Evolutionary conservation across 305 asterid genomes (phyloP).

Genomic region (Lippia alba): DNA sequence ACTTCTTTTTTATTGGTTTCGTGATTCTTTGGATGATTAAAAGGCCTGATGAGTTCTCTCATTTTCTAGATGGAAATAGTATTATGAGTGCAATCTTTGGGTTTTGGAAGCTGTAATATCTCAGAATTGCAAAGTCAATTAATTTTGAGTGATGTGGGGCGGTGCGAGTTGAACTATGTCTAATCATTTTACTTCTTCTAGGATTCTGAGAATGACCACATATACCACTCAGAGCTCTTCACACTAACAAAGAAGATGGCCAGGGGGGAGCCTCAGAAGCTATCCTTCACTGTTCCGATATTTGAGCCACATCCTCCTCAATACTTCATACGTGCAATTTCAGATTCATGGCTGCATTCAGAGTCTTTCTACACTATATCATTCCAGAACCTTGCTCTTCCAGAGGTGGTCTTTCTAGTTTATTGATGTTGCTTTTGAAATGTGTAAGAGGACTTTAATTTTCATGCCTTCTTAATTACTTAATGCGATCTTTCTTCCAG

Average conservation of each 20-base stretch:
- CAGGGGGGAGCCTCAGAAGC: slow-evolving; percentile 89
- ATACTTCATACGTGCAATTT: slow-evolving; percentile 92
- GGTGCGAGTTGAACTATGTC: slow-evolving; percentile 21
- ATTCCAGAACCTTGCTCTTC: slow-evolving; percentile 89
- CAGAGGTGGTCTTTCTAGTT: slow-evolving; percentile 68
- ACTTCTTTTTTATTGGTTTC: slow-evolving; percentile 33
- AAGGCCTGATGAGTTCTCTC: slow-evolving; percentile 23
- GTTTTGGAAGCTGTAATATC: slow-evolving; percentile 33
- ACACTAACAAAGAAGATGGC: slow-evolving; percentile 88
- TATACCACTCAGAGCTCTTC: slow-evolving; percentile 95
- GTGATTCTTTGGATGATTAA: slow-evolving; percentile 14
- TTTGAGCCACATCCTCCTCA: slow-evolving; percentile 99
- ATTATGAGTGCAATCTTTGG: slow-evolving; percentile 15
- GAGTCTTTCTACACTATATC: slow-evolving; percentile 89
- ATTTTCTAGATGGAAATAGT: slow-evolving; percentile 29
- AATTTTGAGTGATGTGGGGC: neutral
- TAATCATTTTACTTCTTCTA: slow-evolving; percentile 37
- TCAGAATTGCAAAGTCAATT: slow-evolving; percentile 21
- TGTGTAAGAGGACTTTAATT: slow-evolving; percentile 18
- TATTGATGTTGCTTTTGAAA: slow-evolving; percentile 31
- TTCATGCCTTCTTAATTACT: slow-evolving; percentile 25
- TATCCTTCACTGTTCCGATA: slow-evolving; percentile 94
- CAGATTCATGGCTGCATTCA: slow-evolving; percentile 94
- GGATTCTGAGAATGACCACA: slow-evolving; percentile 99
- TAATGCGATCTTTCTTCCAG: slow-evolving; percentile 49